A percentile compares a stretch with the other conserved stretches of the same genome.
Conservation (phyloP, 2,329 filamentous ascomycete species). For the Alternaria sp. region DNA sequence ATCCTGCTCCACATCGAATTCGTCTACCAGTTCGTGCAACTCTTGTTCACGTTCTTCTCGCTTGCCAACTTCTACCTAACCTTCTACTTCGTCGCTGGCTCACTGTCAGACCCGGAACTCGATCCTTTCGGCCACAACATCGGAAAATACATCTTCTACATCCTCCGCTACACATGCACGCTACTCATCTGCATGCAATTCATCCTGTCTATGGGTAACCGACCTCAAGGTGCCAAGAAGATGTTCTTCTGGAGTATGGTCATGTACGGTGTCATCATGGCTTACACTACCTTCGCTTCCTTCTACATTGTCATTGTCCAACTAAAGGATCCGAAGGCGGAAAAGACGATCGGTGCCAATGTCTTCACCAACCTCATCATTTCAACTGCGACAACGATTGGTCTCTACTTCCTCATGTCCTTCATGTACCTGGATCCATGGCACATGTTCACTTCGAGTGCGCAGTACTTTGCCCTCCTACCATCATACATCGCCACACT, state of each 20-base stretch:
- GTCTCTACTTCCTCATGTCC: constrained; percentile 94
- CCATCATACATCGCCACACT: constrained; percentile 96
- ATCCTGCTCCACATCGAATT: constrained; percentile 93
- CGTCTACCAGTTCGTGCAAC: constrained; percentile 88
- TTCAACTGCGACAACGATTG: constrained; percentile 84
- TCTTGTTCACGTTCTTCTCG: constrained; percentile 97
- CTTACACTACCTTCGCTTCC: constrained; percentile 88
- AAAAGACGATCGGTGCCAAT: constrained; percentile 75
- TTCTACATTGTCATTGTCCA: constrained; percentile 90
- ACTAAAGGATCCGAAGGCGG: constrained; percentile 61
- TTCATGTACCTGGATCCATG: constrained; percentile 97
- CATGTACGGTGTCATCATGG: constrained; percentile 92
- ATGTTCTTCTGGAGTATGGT: constrained; percentile 89
- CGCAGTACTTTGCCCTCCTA: constrained; percentile 90
- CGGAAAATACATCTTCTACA: constrained; percentile 81
- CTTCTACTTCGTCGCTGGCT: constrained; percentile 97
- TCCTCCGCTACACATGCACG: constrained; percentile 84
- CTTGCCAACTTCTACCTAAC: constrained; percentile 98
- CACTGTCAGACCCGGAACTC: constrained; percentile 75
- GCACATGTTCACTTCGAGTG: constrained; percentile 95
- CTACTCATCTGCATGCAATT: constrained; percentile 94
- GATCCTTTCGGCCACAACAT: constrained; percentile 93
- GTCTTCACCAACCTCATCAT: constrained; percentile 95
- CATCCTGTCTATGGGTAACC: constrained; percentile 93
- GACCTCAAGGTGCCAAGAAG: constrained; percentile 90